Percentiles rank a stretch among this genome's conserved stretches.
These are phyloP conservation scores for Monocercomonoides exilis DNA, from an alignment of 78 protist species.

Conservation along the genomic window DNA sequence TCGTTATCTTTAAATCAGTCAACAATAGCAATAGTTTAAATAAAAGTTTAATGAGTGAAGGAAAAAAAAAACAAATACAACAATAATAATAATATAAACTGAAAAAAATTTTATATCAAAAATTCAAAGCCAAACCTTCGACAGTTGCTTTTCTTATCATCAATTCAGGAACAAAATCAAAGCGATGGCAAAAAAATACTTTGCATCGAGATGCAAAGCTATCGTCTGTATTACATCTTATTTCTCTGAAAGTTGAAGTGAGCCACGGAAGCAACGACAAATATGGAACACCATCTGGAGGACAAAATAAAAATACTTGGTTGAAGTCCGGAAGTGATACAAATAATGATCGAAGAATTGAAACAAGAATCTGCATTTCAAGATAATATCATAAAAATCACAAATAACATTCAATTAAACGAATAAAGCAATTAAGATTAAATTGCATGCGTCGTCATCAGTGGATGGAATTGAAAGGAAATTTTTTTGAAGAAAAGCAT, in stretches of 20 bases:
- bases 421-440: too few relatives aligned
- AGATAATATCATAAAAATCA: not conserved
- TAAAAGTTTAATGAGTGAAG: too few relatives aligned
- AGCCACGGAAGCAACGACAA: not conserved
- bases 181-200: not conserved
- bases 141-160: not conserved
- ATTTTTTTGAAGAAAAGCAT: not conserved
- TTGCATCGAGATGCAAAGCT: not conserved
- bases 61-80: too few relatives aligned
- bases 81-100: too few relatives aligned
- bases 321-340: not conserved
- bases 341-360: not conserved
- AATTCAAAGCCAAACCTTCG: not conserved
- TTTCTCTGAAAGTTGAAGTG: not conserved
- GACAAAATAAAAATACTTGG: not conserved
- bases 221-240: not conserved
- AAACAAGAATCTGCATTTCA: not conserved
- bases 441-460: not conserved
- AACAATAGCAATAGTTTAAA: too few relatives aligned
- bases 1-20: not conserved
- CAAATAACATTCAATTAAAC: too few relatives aligned
- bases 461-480: not conserved
- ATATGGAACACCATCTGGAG: not conserved
- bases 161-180: not conserved
- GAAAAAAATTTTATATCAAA: not conserved